Evolutionary conservation across 192 early-diverging fungal genomes (phyloP).

Genomic region (Coemansia sp.): DNA sequence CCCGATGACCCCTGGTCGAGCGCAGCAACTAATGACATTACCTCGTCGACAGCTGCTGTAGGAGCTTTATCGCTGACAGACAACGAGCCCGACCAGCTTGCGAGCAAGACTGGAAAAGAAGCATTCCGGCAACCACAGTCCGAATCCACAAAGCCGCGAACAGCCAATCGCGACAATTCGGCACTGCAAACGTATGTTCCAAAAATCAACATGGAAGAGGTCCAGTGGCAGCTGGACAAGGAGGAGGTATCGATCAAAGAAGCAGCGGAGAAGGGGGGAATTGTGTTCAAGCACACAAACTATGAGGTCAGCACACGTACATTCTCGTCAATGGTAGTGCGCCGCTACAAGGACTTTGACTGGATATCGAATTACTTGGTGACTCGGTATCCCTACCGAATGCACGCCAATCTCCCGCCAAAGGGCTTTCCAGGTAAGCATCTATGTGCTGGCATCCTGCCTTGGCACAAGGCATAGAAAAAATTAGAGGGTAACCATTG

Average conservation of each 20-base stretch:
- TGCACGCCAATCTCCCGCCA: constrained; percentile 80
- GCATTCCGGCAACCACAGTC: background rate
- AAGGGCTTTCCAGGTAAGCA: constrained; percentile 79
- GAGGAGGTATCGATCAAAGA: constrained; percentile 54
- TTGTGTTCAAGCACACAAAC: constrained; percentile 81
- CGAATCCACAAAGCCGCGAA: constrained; percentile 16
- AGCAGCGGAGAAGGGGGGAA: constrained; percentile 57
- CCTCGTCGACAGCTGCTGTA: constrained; percentile 27
- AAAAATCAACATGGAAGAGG: constrained; percentile 39
- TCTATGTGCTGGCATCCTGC: background rate
- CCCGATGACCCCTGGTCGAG: constrained; percentile 61
- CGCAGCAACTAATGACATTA: constrained; percentile 15
- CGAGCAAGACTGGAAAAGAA: constrained; percentile 4
- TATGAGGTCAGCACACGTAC: constrained; percentile 73
- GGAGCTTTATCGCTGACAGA: constrained; percentile 20
- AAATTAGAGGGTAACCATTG: background rate
- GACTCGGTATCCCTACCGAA: constrained; percentile 77
- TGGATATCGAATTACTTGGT: constrained; percentile 79
- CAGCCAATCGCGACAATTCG: background rate
- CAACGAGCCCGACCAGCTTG: constrained; percentile 2
- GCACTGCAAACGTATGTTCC: constrained; percentile 20
- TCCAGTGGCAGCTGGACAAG: constrained; percentile 55
- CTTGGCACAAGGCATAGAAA: background rate
- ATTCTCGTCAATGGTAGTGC: constrained; percentile 61
- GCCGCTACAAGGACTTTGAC: constrained; percentile 90